phyloP scores from a whole-genome alignment of 2,329 filamentous ascomycete species.

The Fusarium solani-melongenae region DNA sequence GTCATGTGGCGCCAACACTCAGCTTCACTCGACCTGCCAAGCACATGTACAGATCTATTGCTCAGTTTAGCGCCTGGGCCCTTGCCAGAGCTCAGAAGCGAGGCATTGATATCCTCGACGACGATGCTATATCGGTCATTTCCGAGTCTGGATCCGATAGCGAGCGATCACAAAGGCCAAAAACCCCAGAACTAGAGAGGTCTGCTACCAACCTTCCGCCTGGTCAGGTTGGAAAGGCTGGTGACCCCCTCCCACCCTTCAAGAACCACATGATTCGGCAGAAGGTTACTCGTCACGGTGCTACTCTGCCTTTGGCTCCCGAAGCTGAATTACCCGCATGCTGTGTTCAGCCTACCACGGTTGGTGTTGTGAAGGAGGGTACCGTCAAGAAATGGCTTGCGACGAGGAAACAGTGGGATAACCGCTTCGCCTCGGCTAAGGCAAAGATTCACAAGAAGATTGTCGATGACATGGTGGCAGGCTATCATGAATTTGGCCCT shows the following conservation, averaged over 20 bases:
- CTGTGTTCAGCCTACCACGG: slow-evolving; percentile 68
- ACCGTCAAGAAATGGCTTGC: slow-evolving; percentile 87
- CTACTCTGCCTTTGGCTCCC: slow-evolving; percentile 74
- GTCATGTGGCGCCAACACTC: slow-evolving; percentile 91
- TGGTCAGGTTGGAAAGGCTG: slow-evolving; percentile 80
- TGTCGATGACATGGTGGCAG: slow-evolving; percentile 76
- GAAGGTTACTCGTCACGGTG: slow-evolving; percentile 81
- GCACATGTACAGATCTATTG: slow-evolving; percentile 91
- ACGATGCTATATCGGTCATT: slow-evolving; percentile 80
- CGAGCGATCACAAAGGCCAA: slow-evolving; percentile 36
- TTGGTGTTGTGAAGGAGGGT: slow-evolving; percentile 83
- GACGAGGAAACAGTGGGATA: slow-evolving; percentile 79
- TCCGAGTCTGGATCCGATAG: slow-evolving; percentile 65
- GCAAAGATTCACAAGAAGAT: slow-evolving; percentile 78
- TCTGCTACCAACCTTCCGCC: slow-evolving; percentile 31
- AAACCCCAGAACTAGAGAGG: slow-evolving; percentile 30
- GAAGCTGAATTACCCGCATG: slow-evolving; percentile 73
- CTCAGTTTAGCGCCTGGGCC: slow-evolving; percentile 94
- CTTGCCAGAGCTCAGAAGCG: slow-evolving; percentile 84
- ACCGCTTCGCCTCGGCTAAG: slow-evolving; percentile 75
- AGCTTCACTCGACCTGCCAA: slow-evolving; percentile 97
- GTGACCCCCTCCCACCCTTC: slow-evolving; percentile 84
- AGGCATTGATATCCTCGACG: slow-evolving; percentile 83
- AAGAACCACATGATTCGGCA: slow-evolving; percentile 92
- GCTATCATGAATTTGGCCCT: slow-evolving; percentile 75